Conservation (phyloP, 2,329 filamentous ascomycete species). For the Arthrinium phaeospermum region DNA sequence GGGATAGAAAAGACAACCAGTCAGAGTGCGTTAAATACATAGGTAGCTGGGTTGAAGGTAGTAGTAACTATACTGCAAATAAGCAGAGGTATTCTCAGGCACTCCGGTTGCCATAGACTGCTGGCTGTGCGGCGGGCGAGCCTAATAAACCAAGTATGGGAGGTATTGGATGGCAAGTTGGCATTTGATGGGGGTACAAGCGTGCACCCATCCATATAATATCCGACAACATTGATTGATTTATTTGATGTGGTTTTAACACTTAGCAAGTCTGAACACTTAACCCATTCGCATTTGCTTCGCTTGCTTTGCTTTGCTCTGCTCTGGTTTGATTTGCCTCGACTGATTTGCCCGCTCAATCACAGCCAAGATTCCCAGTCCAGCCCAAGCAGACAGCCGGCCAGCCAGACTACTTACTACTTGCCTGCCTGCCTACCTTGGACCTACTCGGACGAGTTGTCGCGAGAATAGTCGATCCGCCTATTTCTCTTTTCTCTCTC, state of each 20-base stretch:
- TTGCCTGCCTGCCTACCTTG: background rate
- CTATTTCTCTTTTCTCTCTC: constrained; percentile 15
- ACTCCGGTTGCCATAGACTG: background rate
- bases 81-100: background rate
- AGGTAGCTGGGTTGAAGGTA: background rate
- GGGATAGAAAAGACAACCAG: background rate
- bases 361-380: background rate
- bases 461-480: constrained; percentile 14
- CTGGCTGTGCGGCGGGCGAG: background rate
- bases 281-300: background rate
- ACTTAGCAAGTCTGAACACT: background rate
- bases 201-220: background rate
- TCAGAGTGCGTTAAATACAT: background rate
- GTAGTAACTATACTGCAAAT: too few relatives aligned
- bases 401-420: too few relatives aligned
- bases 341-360: background rate
- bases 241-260: background rate
- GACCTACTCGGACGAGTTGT: constrained; percentile 9
- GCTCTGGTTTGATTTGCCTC: background rate
- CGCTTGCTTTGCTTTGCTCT: background rate
- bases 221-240: background rate
- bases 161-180: background rate
- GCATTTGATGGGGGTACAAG: background rate
- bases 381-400: background rate
- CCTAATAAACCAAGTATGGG: too few relatives aligned